A percentile compares a stretch with the other conserved stretches of the same genome.
Evolutionary conservation across 2,329 filamentous ascomycete genomes (phyloP).

Genomic region (Spiromastix sp.): DNA sequence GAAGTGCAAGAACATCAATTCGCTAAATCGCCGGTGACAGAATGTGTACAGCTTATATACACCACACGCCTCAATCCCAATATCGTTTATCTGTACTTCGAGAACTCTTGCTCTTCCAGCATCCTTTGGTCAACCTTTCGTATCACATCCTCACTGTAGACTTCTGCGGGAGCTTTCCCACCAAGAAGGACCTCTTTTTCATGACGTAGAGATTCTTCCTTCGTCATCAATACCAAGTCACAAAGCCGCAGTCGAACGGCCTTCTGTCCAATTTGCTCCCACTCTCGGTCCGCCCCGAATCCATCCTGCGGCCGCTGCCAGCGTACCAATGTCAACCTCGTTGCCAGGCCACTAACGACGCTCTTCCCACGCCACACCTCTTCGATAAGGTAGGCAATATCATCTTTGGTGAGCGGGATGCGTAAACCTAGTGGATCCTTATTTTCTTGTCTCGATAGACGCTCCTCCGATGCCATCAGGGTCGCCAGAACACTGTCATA

Average conservation of each 20-base stretch:
- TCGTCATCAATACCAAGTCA: conserved; percentile 83
- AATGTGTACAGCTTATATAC: too few relatives aligned
- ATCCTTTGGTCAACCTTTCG: conserved; percentile 56
- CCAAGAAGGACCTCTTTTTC: conserved; percentile 69
- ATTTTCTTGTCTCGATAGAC: conserved; percentile 49
- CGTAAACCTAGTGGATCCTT: conserved; percentile 60
- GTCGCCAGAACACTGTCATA: conserved; percentile 73
- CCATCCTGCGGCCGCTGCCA: conserved; percentile 60
- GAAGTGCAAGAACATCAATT: too few relatives aligned
- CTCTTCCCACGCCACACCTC: conserved; percentile 81
- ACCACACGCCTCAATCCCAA: too few relatives aligned
- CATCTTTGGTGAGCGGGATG: conserved; percentile 64
- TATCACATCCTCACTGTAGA: conserved; percentile 63
- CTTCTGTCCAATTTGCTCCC: conserved; percentile 59
- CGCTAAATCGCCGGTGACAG: too few relatives aligned
- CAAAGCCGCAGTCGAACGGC: conserved; percentile 56
- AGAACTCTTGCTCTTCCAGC: conserved; percentile 53
- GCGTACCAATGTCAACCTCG: conserved; percentile 65
- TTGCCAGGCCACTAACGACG: conserved; percentile 69
- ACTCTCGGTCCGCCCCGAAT: conserved; percentile 52
- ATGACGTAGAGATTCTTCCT: conserved; percentile 73
- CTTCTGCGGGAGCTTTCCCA: conserved; percentile 53
- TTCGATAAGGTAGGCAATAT: conserved; percentile 80
- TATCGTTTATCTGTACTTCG: conserved; percentile 39
- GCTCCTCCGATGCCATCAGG: conserved; percentile 70